These are phyloP conservation scores for Emergomyces orientalis DNA, from an alignment of 2,329 filamentous ascomycete species.

Conservation along the genomic window DNA sequence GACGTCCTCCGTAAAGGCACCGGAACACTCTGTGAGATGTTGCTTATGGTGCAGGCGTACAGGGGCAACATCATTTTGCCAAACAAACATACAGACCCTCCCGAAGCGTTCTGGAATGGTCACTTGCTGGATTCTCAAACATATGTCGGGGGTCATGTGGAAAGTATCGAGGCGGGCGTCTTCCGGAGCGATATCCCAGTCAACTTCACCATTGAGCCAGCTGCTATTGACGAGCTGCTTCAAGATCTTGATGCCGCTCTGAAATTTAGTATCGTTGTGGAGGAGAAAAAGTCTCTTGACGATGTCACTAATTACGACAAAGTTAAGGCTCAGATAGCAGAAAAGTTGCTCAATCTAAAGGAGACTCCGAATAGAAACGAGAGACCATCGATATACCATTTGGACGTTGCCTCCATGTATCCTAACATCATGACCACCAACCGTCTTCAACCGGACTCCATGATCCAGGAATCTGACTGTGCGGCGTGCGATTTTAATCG, in stretches of 20 bases:
- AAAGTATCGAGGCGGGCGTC: conserved; percentile 97
- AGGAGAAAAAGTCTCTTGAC: conserved; percentile 72
- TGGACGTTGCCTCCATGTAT: conserved; percentile 99
- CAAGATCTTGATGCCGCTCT: conserved; percentile 79
- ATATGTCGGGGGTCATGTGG: conserved; percentile 95
- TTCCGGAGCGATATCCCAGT: conserved; percentile 93
- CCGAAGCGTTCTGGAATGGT: conserved; percentile 92
- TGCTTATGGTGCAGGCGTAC: conserved; percentile 97
- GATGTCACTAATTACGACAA: conserved; percentile 75
- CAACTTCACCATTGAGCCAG: conserved; percentile 82
- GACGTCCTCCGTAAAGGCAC: conserved; percentile 92
- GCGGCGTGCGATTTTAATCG: conserved; percentile 97
- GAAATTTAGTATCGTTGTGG: conserved; percentile 74
- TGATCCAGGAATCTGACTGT: conserved; percentile 93
- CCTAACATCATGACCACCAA: conserved; percentile 99
- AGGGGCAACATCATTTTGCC: conserved; percentile 83
- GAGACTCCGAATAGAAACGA: conserved; percentile 76
- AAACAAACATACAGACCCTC: conserved; percentile 87
- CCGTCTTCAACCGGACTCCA: conserved; percentile 93
- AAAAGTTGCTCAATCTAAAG: conserved; percentile 62
- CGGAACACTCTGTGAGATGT: conserved; percentile 97
- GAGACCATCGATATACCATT: conserved; percentile 85
- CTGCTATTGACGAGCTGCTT: conserved; percentile 81
- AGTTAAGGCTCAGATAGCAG: conserved; percentile 71
- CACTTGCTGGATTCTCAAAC: conserved; percentile 95